Evolutionary conservation across 805 yeast species (phyloP), one percentile per base, ranked within the genome.

Genomic region (Saturnispora silvae): DNA sequence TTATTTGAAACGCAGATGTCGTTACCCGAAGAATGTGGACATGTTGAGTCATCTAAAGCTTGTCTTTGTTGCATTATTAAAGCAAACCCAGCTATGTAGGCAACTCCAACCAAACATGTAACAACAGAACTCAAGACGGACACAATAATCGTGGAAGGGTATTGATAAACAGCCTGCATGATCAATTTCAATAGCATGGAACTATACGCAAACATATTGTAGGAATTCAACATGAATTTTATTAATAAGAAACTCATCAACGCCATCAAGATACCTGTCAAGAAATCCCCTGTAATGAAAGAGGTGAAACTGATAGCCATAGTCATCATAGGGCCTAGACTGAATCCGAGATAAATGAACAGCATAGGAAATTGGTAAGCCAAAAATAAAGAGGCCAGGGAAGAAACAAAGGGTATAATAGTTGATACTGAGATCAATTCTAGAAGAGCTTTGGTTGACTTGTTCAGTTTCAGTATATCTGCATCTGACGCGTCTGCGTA

Each of bases 121-220:
- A 48, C 8, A 4, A 85, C 29, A 1, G 83, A 50, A 31, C 57
- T 49, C 13, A 52, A 15, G 10, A 47, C 38, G 4, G 60, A 53
- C 2, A 79, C 70, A 9, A 74, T 28, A 31, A 82, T 51, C 0
- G 84, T 74, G 6, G 86, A 76, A 7, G 94, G 94, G 48, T 77
- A 77, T 25, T 64, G 53, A 43, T 70, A 70, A 73, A 82, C 77
- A 5, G 82, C 94, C 49, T 77, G 83, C 46, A 87, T 77, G n/a
- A 81, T 73, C 2, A 55, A 47, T 28, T 52, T 46, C 28, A 57
- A 37, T 43, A 55, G 45, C 10, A 50, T 19, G 14, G 56, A 49
- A 2, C 59, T 55, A 37, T 55, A 57, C 28, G 53, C 49, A 20
- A 57, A 40, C 36, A 54, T 50, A 36, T 42, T 52, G 23, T 45